phyloP scores from a whole-genome alignment of 257 asterid genomes.

The Gentiana dahurica region DNA sequence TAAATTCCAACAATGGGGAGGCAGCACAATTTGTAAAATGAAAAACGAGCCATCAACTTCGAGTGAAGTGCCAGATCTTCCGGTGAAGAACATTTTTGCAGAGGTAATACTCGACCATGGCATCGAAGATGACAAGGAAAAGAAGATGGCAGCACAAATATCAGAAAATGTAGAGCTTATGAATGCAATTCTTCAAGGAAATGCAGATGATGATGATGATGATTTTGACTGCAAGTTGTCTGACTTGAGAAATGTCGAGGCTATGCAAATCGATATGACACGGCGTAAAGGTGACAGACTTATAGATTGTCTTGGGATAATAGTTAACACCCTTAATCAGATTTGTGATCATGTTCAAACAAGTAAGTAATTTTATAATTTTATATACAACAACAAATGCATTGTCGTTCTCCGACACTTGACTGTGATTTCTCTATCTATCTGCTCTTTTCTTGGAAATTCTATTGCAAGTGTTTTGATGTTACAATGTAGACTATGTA shows the following conservation, averaged over 20 bases:
- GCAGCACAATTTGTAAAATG: constrained; percentile 27
- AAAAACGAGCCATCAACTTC: constrained; percentile 34
- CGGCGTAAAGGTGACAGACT: constrained; percentile 62
- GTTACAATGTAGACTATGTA: no score
- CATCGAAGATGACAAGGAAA: constrained; percentile 26
- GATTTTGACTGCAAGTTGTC: constrained; percentile 34
- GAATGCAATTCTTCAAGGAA: constrained; percentile 44
- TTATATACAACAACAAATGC: not conserved
- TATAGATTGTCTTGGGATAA: constrained; percentile 46
- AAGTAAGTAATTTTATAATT: constrained; percentile 9
- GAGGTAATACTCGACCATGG: constrained; percentile 16
- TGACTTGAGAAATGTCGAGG: constrained; percentile 37
- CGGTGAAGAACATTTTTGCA: constrained; percentile 8
- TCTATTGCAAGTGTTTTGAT: no score
- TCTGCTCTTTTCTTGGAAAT: no score
- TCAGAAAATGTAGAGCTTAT: constrained; percentile 39
- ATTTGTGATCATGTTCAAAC: constrained; percentile 41
- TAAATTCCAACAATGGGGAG: constrained; percentile 60
- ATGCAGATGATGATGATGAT: constrained; percentile 15
- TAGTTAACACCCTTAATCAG: constrained; percentile 47
- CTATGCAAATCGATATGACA: constrained; percentile 28
- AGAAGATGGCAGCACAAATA: constrained; percentile 38
- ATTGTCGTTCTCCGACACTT: not conserved
- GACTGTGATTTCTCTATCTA: no score
- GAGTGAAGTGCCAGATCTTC: constrained; percentile 14